Base-by-base conservation (phyloP, 129 eudicot species). In the Glebionis coronaria region DNA sequence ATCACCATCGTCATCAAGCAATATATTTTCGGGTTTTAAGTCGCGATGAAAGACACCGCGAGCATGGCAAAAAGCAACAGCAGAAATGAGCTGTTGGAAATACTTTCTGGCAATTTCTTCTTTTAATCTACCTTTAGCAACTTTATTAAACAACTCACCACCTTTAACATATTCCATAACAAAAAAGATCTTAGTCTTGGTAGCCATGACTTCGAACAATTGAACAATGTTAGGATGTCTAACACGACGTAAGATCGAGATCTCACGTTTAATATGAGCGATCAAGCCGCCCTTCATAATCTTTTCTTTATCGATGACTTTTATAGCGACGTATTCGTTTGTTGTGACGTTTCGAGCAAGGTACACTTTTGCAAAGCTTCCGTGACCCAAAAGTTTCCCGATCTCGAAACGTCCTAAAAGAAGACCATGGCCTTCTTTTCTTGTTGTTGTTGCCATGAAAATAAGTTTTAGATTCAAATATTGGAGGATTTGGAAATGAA, bases 101-200 rank as follows among this genome's bases (percentile, higher is more conserved):
- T 63, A 63, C 13, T 63, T 63, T 19, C 54, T 44, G 0, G 68
- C 68, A 15, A 3, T 44, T 63, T 63, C 68, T 63, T 63, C 68
- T 63, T 63, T 63, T 20, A 63, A 44, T 63, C 68, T 63, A 5
- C 68, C 68, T 63, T 63, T 63, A 63, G 68, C 68, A 5, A 63
- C 68, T 44, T 44, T 63, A 13, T 63, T 63, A 3, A 63, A 63
- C 35, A 63, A 6, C 46, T 63, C 68, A 2, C 68, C 68, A 10
- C 68, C 68, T 63, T 63, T 63, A 63, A 63, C 68, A 12, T 63
- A 63, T 44, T 63, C 68, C 68, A 63, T 63, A 12, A 63, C 68
- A 52, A 63, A 63, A 14, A 62, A 62, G 12, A 63, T 63, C 14
- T 63, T 63, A 4, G 53, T 20, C n/a, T 63, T 63, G 11, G 68